Base-by-base conservation (phyloP, 768 basidiomycete genomes). In the Aureoboletus auriporus region DNA sequence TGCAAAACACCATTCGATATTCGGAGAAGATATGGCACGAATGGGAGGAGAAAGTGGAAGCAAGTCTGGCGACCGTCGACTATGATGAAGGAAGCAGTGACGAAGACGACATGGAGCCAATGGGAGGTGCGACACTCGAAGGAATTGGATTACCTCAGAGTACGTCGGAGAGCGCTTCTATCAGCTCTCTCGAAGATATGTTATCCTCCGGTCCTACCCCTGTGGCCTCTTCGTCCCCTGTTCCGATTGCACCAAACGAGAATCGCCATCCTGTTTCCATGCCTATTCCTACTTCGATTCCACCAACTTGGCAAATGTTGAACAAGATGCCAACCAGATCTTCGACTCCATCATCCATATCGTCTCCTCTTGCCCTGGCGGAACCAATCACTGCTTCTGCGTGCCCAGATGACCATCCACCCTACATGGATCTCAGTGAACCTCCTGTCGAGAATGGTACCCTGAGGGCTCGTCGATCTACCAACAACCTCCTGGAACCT, bases 1-100 rank as follows among this genome's bases (percentile, higher is more conserved):
- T 99, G 83, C 91, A 95, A 69, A 96, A 95, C 62, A 97, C 93
- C 16, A 93, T 99, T 57, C 78, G 90, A 46, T 98, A 98, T 67
- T 85, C 93, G 35, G 96, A 98, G 73, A 95, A 94, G 71, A 89
- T 96, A 28, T 84, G 95, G 73, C 86, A 87, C 59, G 96, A 98
- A 69, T 98, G 95, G 94, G 88, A 97, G 68, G 87, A 89, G 60
- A 83, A 81, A 57, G 86, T 96, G 12, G 86, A 83, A 51, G 77
- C 81, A 57, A 78, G 75, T 36, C 68, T 94, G 30, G 77, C 77
- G 4, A 71, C 71, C 30, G 69, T 74, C 26, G 78, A 82, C 14
- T 80, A 79, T 14, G 82, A 79, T 8, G 82, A 80, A 37, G 79
- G 71, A 37, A 72, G 63, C 38, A 65, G 70, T 36, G 77, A 74